Evolutionary conservation across 2,329 filamentous ascomycete species (phyloP).

Genomic region (Fragosphaeria purpurea): DNA sequence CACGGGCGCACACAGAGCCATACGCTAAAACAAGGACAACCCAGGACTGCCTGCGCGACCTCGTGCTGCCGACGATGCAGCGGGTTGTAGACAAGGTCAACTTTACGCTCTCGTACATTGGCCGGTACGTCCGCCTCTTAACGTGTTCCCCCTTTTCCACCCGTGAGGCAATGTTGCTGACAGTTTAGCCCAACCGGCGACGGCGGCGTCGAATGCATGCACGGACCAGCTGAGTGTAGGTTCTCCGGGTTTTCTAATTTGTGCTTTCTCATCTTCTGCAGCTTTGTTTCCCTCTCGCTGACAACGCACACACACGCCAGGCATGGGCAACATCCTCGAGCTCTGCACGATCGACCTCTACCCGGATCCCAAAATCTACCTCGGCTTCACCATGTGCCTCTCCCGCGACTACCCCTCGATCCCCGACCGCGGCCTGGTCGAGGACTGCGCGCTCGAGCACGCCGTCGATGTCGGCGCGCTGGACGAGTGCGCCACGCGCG

Average conservation of each 20-base stretch:
- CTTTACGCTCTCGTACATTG: slow-evolving; percentile 86
- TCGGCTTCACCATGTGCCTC: slow-evolving; percentile 91
- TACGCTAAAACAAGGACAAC: too few species aligned
- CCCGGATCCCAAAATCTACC: slow-evolving; percentile 73
- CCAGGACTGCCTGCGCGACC: slow-evolving; percentile 63
- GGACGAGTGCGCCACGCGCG: slow-evolving; percentile 70
- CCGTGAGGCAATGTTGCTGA: neutral
- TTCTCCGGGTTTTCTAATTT: neutral
- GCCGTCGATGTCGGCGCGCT: slow-evolving; percentile 73
- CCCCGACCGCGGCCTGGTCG: slow-evolving; percentile 65
- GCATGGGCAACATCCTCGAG: slow-evolving; percentile 87
- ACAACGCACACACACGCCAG: slow-evolving; percentile 14
- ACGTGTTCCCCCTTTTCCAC: neutral
- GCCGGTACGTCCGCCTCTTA: slow-evolving; percentile 43
- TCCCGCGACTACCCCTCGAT: slow-evolving; percentile 66
- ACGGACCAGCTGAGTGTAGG: slow-evolving; percentile 72
- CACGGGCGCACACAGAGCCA: neutral
- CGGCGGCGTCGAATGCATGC: slow-evolving; percentile 78
- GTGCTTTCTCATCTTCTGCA: neutral
- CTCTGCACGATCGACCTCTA: slow-evolving; percentile 80
- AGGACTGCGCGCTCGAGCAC: slow-evolving; percentile 84
- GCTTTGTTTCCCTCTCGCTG: neutral
- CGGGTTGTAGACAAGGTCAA: slow-evolving; percentile 73
- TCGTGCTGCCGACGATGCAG: slow-evolving; percentile 83
- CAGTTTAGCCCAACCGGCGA: slow-evolving; percentile 53